Base-by-base conservation (phyloP, 805 yeast species). In the Saccharomyces kudriavzevii region DNA sequence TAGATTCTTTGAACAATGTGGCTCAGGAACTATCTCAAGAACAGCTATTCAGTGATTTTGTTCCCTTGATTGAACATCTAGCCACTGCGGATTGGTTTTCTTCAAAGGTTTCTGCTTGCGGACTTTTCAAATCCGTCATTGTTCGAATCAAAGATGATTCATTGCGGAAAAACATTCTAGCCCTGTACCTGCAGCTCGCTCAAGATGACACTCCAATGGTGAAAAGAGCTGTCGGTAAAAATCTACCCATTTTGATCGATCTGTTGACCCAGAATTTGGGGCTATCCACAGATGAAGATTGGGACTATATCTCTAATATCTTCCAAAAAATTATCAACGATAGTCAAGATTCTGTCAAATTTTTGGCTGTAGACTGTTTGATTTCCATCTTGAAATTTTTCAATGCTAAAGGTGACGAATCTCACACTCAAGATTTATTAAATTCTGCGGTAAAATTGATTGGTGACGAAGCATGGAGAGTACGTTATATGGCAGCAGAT, bases 161-260 rank as follows among this genome's bases (percentile, higher is more conserved):
- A 2, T 69, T 76, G 45, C 77, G 92, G 68, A 77, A 77, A 46
- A 84, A 82, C 49, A 74, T 94, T 55, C 76, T 90, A 57, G 76
- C 78, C 45, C 71, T 85, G 47, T 92, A 84, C 70, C 75, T 81
- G 55, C 86, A 83, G 60, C 76, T 94, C 60, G 81, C 87, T 49
- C 80, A 79, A 58, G 98, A 94, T 70, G 99, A 94, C 55, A 88
- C 96, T 20, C 99, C 99, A 56, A 90, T 94, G 97, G 98, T 94
- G 22, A 84, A 96, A 71, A 84, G 97, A 67, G 87, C 96, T 9
- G 95, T 97, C 14, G 98, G 96, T 5, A 81, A 82, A 45, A 81
- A 86, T 64, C 78, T 94, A 60, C 97, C 99, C 2, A 74, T 70
- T 40, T 73, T 92, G 53, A 81, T 92, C 58, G 82, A 84, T 59